A percentile compares a stretch with the other conserved stretches of the same genome.
Evolutionary conservation across 176 grass and related monocot genomes (phyloP).

Genomic region (Thalia dealbata): DNA sequence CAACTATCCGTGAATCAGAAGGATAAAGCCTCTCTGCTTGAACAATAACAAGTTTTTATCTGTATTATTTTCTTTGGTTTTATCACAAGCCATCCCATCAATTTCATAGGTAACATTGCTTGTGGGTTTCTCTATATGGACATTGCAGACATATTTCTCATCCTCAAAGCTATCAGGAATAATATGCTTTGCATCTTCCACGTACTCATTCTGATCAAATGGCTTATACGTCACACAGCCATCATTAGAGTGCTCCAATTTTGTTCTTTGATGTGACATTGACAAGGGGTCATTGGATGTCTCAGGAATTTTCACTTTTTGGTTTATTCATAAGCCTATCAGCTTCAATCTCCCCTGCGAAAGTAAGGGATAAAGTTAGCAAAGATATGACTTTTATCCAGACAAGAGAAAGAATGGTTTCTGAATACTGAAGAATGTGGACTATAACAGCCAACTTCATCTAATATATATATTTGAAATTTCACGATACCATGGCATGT

Average conservation of each 20-base stretch:
- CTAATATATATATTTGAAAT: background rate
- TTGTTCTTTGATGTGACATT: slow-evolving; percentile 22
- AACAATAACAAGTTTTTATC: slow-evolving; percentile 16
- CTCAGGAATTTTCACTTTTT: slow-evolving; percentile 9
- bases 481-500: slow-evolving; percentile 41
- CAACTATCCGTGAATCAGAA: slow-evolving; percentile 25
- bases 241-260: slow-evolving; percentile 17
- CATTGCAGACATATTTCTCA: slow-evolving; percentile 21
- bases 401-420: background rate
- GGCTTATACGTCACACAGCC: slow-evolving; percentile 23
- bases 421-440: slow-evolving; percentile 5
- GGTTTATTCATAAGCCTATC: slow-evolving; percentile 22
- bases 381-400: background rate
- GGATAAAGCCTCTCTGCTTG: slow-evolving; percentile 24
- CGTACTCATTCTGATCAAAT: slow-evolving; percentile 12
- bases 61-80: slow-evolving; percentile 19
- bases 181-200: slow-evolving; percentile 23
- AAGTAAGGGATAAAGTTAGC: background rate
- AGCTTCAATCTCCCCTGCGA: slow-evolving; percentile 23
- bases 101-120: slow-evolving; percentile 19
- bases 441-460: background rate
- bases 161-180: slow-evolving; percentile 81
- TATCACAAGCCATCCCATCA: slow-evolving; percentile 28
- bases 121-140: slow-evolving; percentile 16
- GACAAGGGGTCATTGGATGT: background rate